Conservation (phyloP, 2,329 filamentous ascomycete species). For the Ophiostoma perfectum region DNA sequence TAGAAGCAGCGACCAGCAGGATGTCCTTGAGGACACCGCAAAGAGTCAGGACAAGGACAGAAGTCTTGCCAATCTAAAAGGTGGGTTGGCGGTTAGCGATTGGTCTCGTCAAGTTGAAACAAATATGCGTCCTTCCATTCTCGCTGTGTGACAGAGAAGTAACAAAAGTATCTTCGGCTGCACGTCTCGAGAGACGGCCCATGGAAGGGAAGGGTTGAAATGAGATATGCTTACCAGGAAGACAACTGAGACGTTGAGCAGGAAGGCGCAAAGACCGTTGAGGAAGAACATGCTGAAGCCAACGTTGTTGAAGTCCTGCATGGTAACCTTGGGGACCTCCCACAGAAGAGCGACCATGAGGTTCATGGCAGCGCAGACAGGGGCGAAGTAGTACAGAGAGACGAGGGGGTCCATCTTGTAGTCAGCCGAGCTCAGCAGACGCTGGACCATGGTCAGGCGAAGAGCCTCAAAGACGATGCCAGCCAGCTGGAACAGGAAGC, state of each 20-base stretch:
- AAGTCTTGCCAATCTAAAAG: slow-evolving; percentile 75
- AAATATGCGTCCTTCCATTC: not conserved
- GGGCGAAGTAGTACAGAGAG: slow-evolving; percentile 85
- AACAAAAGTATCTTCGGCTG: not conserved
- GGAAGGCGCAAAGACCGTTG: slow-evolving; percentile 73
- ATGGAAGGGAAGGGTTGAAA: not conserved
- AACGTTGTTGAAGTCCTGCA: slow-evolving; percentile 67
- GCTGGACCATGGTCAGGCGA: slow-evolving; percentile 78
- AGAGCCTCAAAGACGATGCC: slow-evolving; percentile 79
- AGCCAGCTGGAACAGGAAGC: slow-evolving; percentile 71
- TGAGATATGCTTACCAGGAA: slow-evolving; percentile 61
- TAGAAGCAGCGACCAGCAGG: slow-evolving; percentile 71
- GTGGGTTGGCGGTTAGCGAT: not conserved
- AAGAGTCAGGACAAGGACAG: slow-evolving; percentile 77
- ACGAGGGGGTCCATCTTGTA: slow-evolving; percentile 91
- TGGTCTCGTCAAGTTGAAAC: not conserved
- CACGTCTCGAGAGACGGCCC: slow-evolving; percentile 7
- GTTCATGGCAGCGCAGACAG: slow-evolving; percentile 79
- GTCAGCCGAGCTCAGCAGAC: slow-evolving; percentile 71
- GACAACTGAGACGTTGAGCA: slow-evolving; percentile 79
- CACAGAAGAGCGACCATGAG: slow-evolving; percentile 65
- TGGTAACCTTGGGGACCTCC: slow-evolving; percentile 64
- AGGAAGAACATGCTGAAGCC: slow-evolving; percentile 66
- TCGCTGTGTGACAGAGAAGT: not conserved
- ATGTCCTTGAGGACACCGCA: slow-evolving; percentile 87